These are phyloP conservation scores for Trichosporon faecale DNA, from an alignment of 1,284 basidiomycete species.

Conservation along the genomic window DNA sequence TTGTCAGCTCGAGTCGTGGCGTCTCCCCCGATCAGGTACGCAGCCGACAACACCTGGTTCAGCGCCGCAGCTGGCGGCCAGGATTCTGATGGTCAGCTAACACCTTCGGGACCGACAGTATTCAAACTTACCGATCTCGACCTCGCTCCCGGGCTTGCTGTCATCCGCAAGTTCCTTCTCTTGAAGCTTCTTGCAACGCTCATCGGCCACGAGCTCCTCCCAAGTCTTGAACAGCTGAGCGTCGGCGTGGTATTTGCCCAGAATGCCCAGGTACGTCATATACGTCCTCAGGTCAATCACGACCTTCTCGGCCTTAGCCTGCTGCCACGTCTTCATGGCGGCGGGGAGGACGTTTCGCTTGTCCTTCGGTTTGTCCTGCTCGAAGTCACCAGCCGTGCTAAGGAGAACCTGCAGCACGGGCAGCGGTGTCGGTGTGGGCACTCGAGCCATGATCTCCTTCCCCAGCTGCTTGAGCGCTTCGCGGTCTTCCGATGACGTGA, in stretches of 20 bases:
- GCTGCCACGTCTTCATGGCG: conserved; percentile 31
- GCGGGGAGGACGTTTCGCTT: conserved; percentile 3
- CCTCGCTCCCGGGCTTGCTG: conserved; percentile 7
- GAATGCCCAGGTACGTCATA: conserved; percentile 41
- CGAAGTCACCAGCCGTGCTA: not conserved
- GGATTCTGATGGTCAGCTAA: conserved; percentile 9
- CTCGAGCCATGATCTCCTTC: not conserved
- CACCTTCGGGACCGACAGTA: no score
- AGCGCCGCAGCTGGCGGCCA: conserved; percentile 45
- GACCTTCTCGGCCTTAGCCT: conserved; percentile 28
- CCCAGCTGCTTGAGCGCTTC: not conserved
- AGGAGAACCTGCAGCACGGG: conserved; percentile 21
- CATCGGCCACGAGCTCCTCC: conserved; percentile 41
- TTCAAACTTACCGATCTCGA: conserved; percentile 20
- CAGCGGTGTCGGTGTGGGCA: conserved; percentile 28
- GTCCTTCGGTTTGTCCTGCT: conserved; percentile 12
- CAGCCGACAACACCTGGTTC: conserved; percentile 46
- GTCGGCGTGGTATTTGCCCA: conserved; percentile 44
- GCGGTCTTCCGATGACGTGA: not conserved
- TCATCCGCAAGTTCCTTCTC: conserved; percentile 16
- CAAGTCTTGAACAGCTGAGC: conserved; percentile 35
- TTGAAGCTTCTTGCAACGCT: conserved; percentile 30
- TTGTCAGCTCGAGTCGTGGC: conserved; percentile 36
- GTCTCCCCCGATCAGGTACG: conserved; percentile 34
- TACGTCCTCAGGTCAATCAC: conserved; percentile 46